These are phyloP conservation scores for Coffea canephora DNA, from an alignment of 257 asterid genomes.

Conservation along the genomic window DNA sequence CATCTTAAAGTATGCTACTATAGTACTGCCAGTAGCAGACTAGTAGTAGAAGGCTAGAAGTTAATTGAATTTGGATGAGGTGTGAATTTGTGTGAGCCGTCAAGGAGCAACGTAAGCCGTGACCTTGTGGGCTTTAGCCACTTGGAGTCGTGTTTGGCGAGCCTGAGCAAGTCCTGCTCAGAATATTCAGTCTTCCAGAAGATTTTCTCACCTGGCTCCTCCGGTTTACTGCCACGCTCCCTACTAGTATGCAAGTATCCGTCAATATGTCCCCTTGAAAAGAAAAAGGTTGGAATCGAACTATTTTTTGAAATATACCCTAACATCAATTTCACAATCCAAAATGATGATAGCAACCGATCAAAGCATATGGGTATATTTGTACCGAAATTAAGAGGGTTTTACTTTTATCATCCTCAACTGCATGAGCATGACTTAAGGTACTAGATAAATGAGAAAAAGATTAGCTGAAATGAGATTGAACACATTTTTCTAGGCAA, in stretches of 20 bases:
- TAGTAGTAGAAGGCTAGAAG: too few relatives aligned
- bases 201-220: not conserved
- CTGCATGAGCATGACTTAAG: not conserved
- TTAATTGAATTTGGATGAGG: not conserved
- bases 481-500: not conserved
- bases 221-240: too few relatives aligned
- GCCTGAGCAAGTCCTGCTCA: not conserved
- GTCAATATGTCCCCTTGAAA: too few relatives aligned
- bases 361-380: not conserved
- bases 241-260: too few relatives aligned
- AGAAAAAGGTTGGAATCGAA: not conserved
- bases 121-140: constrained; percentile 10
- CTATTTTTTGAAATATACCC: not conserved
- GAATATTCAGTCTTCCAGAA: constrained; percentile 16
- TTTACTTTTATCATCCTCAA: not conserved
- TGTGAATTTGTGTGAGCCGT: constrained; percentile 10
- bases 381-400: too few relatives aligned
- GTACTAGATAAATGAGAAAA: too few relatives aligned
- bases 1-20: too few relatives aligned
- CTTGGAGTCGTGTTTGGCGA: constrained; percentile 20
- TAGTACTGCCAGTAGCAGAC: not conserved
- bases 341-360: not conserved
- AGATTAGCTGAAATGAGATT: not conserved
- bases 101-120: constrained; percentile 15
- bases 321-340: not conserved